Evolutionary conservation across 148 eudicot species (phyloP).

Genomic region (Beta vulgaris): DNA sequence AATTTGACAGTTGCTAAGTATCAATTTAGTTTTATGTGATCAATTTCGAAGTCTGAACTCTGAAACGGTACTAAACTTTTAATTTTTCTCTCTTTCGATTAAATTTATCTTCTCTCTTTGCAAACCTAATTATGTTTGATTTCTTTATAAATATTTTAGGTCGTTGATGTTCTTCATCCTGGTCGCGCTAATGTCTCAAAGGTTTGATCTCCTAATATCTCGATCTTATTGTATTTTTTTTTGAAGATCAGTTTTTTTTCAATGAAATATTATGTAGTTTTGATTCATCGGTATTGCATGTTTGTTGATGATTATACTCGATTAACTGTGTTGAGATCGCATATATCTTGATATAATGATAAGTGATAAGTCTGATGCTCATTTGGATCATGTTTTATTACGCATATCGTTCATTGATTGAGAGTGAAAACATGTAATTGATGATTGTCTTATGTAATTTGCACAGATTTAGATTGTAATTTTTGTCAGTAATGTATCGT

Average conservation of each 20-base stretch:
- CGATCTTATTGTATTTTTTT: too few species aligned
- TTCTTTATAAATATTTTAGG: constrained; percentile 32
- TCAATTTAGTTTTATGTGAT: too few species aligned
- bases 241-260: neutral
- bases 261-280: neutral
- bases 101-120: neutral
- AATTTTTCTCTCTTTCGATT: neutral
- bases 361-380: too few species aligned
- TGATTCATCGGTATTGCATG: too few species aligned
- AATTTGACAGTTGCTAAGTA: too few species aligned
- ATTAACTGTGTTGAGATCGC: neutral
- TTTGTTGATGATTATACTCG: neutral
- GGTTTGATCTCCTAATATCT: constrained; percentile 33
- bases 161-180: constrained; percentile 86
- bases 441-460: too few species aligned
- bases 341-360: neutral
- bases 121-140: neutral
- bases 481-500: too few species aligned
- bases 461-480: too few species aligned
- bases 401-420: too few species aligned
- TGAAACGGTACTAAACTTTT: too few species aligned
- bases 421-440: neutral
- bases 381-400: neutral
- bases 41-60: too few species aligned
- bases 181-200: constrained; percentile 82